Base-by-base conservation (phyloP, 495 filamentous ascomycete species). In the Neurospora cerealis region DNA sequence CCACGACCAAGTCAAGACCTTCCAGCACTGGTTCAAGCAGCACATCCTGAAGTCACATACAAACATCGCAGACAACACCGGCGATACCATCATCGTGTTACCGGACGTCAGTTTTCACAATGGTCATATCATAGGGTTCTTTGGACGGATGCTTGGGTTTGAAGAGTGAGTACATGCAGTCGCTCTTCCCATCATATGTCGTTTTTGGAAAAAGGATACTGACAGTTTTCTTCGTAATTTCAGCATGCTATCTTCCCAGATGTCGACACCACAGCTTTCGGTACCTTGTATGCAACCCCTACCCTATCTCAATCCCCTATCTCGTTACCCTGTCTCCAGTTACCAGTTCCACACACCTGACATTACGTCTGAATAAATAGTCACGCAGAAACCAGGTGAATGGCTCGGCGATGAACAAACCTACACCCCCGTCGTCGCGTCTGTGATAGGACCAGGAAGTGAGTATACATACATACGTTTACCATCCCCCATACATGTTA, bases 1-100 rank as follows among this genome's bases (percentile, higher is more conserved):
- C 6, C 28, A 19, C 13, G n/a, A 41, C 44, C 74, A 40, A 75
- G 17, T 73, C 15, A 70, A 71, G 8, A 39, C 60, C 3, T 78
- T 79, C 73, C 72, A 62, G 7, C 28, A 73, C 17, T 78, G 77
- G 73, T 74, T 79, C 8, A 10, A 48, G 10, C 36, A 78, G 3
- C 48, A 73, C 24, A 44, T 78, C 37, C 48, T 79, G 17, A 9
- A 34, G 19, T 69, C 54, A 6, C n/a, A n/a, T n/a, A n/a, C n/a
- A n/a, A n/a, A n/a, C n/a, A n/a, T n/a, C n/a, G n/a, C n/a, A n/a
- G n/a, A n/a, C n/a, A n/a, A 10, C 21, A 54, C 46, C 54, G 54
- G 46, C 13, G 75, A 72, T 21, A 75, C 73, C 62, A 69, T 79
- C 8, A 73, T 78, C 66, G 36, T 79, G 1, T 6, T 79, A 4